Percentiles rank a stretch among this genome's conserved stretches.
Evolutionary conservation across 169 alveolate species (phyloP).

Genomic region (Plasmodium inui): DNA sequence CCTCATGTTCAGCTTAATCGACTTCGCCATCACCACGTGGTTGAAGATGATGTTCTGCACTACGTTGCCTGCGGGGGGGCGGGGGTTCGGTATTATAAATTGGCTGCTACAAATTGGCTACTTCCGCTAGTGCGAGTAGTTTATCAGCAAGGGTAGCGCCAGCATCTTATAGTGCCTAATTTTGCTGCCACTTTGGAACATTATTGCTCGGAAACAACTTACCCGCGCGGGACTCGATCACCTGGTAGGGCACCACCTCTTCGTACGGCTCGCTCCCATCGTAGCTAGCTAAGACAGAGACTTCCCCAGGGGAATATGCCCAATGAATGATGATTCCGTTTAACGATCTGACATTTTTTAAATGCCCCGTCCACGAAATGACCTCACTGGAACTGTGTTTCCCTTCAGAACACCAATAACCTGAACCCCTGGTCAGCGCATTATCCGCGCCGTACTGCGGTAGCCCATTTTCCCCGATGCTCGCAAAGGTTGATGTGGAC

Average conservation of each 20-base stretch:
- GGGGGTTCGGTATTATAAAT: background rate
- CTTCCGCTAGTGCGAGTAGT: background rate
- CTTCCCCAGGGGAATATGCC: constrained; percentile 75
- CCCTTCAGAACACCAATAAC: constrained; percentile 86
- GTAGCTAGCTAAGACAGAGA: constrained; percentile 80
- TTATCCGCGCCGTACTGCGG: constrained; percentile 85
- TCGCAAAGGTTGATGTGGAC: constrained; percentile 64
- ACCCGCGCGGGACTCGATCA: constrained; percentile 77
- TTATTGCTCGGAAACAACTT: background rate
- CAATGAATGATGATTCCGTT: constrained; percentile 74
- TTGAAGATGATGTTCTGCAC: constrained; percentile 83
- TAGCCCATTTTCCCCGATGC: constrained; percentile 80
- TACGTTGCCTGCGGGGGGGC: constrained; percentile 65
- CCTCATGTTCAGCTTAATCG: constrained; percentile 86
- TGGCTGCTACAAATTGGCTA: too few relatives aligned
- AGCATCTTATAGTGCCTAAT: too few relatives aligned
- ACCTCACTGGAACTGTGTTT: constrained; percentile 78
- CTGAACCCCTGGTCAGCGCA: constrained; percentile 84
- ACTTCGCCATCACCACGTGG: constrained; percentile 81
- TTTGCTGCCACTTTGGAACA: background rate
- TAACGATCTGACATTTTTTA: constrained; percentile 77
- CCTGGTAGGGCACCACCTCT: constrained; percentile 83
- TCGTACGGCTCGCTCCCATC: constrained; percentile 79
- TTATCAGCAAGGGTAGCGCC: too few relatives aligned
- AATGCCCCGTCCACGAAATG: constrained; percentile 81